phyloP scores from a whole-genome alignment of 2,329 filamentous ascomycete species.

The Xylaria sp. region DNA sequence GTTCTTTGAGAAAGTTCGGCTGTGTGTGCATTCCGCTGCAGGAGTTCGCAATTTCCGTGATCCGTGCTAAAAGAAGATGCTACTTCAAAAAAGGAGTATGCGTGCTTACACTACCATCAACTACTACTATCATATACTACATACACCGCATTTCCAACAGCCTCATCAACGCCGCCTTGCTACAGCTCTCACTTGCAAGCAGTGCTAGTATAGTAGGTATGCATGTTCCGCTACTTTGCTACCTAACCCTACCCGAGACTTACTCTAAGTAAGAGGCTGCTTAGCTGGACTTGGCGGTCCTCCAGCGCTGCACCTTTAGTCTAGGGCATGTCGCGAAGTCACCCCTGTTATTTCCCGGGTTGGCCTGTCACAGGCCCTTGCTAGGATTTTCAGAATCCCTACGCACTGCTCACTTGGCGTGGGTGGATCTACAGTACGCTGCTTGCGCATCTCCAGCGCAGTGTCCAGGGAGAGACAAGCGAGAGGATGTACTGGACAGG shows the following conservation, averaged over 20 bases:
- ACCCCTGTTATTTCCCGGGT: conserved; percentile 41
- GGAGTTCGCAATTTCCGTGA: conserved; percentile 10
- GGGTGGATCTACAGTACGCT: conserved; percentile 30
- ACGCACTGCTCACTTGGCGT: conserved; percentile 28
- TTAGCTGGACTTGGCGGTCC: neutral
- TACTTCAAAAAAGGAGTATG: conserved; percentile 19
- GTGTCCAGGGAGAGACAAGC: neutral
- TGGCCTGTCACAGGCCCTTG: conserved; percentile 39
- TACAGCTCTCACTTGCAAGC: neutral
- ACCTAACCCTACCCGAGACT: conserved; percentile 13
- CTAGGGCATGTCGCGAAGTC: conserved; percentile 25
- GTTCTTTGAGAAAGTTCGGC: conserved; percentile 9
- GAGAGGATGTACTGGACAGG: neutral
- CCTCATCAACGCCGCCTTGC: neutral
- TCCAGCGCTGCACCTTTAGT: conserved; percentile 5
- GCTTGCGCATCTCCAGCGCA: neutral
- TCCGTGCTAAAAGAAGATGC: conserved; percentile 22
- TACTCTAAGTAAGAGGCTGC: neutral
- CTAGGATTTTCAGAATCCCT: conserved; percentile 37
- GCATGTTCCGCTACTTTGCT: neutral
- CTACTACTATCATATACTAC: neutral
- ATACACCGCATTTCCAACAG: neutral
- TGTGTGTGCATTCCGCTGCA: conserved; percentile 22
- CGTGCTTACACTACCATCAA: conserved; percentile 2
- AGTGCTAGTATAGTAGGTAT: neutral